phyloP scores from a whole-genome alignment of 768 basidiomycete species.

The Dendrothele bispora region DNA sequence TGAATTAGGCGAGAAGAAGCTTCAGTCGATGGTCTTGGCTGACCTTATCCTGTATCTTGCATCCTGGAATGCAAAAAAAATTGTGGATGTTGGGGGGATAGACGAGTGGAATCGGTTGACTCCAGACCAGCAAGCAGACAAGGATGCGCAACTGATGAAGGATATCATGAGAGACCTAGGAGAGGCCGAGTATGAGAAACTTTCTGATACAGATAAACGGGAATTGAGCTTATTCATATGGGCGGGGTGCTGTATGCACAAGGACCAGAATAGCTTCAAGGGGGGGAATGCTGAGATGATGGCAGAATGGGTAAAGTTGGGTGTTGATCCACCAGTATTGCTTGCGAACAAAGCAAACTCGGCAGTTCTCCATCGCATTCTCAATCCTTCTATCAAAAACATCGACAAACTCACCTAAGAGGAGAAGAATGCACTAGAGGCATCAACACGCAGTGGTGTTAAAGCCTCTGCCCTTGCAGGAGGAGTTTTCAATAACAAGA shows the following conservation, averaged over 20 bases:
- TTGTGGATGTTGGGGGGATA: slow-evolving; percentile 22
- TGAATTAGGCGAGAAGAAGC: slow-evolving; percentile 15
- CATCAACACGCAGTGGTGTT: slow-evolving; percentile 15
- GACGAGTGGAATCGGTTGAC: slow-evolving; percentile 22
- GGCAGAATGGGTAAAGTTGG: slow-evolving; percentile 11
- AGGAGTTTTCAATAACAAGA: slow-evolving; percentile 22
- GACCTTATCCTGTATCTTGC: slow-evolving; percentile 19
- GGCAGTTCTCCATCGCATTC: slow-evolving; percentile 13
- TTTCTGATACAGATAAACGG: slow-evolving; percentile 13
- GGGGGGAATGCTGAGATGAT: slow-evolving; percentile 17
- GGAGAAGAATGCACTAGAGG: slow-evolving; percentile 5
- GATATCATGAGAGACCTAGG: slow-evolving; percentile 13
- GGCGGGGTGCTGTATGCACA: slow-evolving; percentile 35
- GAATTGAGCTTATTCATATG: slow-evolving; percentile 18
- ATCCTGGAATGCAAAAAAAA: slow-evolving; percentile 19
- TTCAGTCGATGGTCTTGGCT: slow-evolving; percentile 7
- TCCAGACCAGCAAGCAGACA: slow-evolving; percentile 16
- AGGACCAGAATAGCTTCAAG: slow-evolving; percentile 28
- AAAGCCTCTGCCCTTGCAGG: slow-evolving; percentile 18
- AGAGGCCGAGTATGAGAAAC: slow-evolving; percentile 8
- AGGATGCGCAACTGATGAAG: slow-evolving; percentile 14
- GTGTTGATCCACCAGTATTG: slow-evolving; percentile 11
- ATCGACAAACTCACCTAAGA: not conserved
- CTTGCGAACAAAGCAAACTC: slow-evolving; percentile 31
- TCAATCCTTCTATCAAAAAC: not conserved